These are phyloP conservation scores for Naganishia vaughanmartiniae DNA, from an alignment of 768 basidiomycete genomes.

Conservation along the genomic window DNA sequence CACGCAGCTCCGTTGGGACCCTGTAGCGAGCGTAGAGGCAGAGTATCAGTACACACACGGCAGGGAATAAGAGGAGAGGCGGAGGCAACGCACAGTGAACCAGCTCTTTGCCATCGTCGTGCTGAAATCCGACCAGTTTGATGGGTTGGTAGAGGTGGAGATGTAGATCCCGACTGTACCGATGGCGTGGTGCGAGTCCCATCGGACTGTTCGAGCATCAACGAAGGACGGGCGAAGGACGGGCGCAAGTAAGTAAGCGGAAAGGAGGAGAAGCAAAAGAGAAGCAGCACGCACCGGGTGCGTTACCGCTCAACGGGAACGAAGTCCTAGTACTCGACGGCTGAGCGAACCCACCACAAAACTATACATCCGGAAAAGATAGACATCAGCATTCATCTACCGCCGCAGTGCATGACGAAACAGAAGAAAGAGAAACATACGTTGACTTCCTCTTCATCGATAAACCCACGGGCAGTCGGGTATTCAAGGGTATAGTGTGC, in stretches of 20 bases:
- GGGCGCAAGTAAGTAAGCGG: background rate
- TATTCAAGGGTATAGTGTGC: conserved; percentile 81
- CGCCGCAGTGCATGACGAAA: no score
- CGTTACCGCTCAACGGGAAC: conserved; percentile 64
- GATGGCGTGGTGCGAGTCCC: conserved; percentile 35
- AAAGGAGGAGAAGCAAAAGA: background rate
- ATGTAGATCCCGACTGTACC: conserved; percentile 58
- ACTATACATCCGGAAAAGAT: conserved; percentile 54
- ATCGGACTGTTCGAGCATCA: conserved; percentile 55
- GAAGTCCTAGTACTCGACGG: conserved; percentile 61
- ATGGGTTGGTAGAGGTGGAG: conserved; percentile 58
- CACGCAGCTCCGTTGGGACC: conserved; percentile 65
- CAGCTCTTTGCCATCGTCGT: conserved; percentile 39
- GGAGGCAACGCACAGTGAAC: conserved; percentile 35
- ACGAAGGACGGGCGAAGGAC: background rate
- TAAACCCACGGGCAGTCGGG: conserved; percentile 73
- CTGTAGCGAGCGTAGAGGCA: background rate
- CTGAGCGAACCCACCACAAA: conserved; percentile 69
- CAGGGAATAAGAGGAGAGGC: no score
- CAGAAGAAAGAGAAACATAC: conserved; percentile 37
- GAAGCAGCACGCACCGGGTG: conserved; percentile 59
- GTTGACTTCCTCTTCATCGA: conserved; percentile 52
- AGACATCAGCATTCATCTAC: background rate
- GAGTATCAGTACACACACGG: background rate
- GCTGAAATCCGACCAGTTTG: conserved; percentile 63